Base-by-base conservation (phyloP, 306 rosid genomes). In the Dryas alaskensis region DNA sequence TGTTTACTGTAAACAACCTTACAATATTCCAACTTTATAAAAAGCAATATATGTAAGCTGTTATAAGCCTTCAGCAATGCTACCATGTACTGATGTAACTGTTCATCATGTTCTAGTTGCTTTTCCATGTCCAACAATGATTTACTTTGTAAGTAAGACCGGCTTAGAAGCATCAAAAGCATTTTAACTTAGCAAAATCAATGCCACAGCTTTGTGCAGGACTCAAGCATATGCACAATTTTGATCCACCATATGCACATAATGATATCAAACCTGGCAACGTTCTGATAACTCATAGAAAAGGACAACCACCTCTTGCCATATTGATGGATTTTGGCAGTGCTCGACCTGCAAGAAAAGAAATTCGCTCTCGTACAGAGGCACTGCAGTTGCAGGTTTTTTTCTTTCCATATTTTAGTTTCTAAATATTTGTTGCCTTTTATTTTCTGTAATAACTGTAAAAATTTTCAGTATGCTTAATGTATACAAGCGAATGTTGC, bases 281-380 rank as follows among this genome's bases (percentile, higher is more conserved):
- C 72, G 87, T 92, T 82, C 89, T 95, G 79, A 66, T 95, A 72
- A 90, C 97, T 47, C 90, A 76, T 51, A 82, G 92, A 70, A 95
- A 87, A 80, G 98, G 91, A 67, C 84, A 86, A 70, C 76, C 98
- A 19, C 93, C 97, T 53, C 89, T 92, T 67, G 98, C 98, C 81
- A 95, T 92, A 77, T 86, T 95, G 81, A 95, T 95, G 99, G 99
- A 95, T 86, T 92, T 95, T 80, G 96, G 99, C 72, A 95, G 99
- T 82, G 86, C 99, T 81, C 82, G 96, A 45, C 96, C 97, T 61
- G 97, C 93, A 25, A 95, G 92, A 89, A 95, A 70, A 82, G 86
- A 86, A 73, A 89, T 95, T 76, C 79, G 79, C 67, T 78, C 92
- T 82, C 89, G 99, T 62, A 75, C 92, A 58, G 99, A 92, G 86